Evolutionary conservation across 1,284 basidiomycete genomes (phyloP).

Genomic region (Fomitopsis betulina): DNA sequence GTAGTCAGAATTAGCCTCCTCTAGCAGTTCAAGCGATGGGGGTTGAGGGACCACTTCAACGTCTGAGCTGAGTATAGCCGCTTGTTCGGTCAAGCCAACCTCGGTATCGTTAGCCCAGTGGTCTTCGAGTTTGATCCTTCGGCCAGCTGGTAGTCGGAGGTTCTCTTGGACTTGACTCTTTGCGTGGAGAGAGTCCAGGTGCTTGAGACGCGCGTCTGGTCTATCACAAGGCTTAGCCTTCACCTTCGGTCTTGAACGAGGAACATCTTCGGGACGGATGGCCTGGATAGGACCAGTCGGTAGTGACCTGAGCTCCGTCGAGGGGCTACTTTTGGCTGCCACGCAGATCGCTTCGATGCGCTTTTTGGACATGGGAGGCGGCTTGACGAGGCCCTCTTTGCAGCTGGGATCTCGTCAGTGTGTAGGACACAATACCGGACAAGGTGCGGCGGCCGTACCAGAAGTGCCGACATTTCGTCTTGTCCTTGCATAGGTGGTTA

Average conservation of each 20-base stretch:
- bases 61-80: conserved; percentile 42
- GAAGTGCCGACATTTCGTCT: conserved; percentile 64
- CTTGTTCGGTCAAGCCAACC: conserved; percentile 6
- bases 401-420: conserved; percentile 43
- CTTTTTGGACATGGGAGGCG: conserved; percentile 37
- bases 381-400: conserved; percentile 59
- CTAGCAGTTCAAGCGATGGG: conserved; percentile 7
- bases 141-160: conserved; percentile 36
- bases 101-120: background rate
- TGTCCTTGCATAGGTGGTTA: conserved; percentile 78
- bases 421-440: background rate
- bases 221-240: conserved; percentile 15
- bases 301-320: background rate
- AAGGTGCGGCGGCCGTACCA: conserved; percentile 43
- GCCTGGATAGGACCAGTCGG: background rate
- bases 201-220: conserved; percentile 30
- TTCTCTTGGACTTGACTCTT: conserved; percentile 37
- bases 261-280: conserved; percentile 1
- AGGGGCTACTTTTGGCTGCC: conserved; percentile 1
- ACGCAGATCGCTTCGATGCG: conserved; percentile 17
- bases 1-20: conserved; percentile 19
- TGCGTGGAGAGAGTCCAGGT: conserved; percentile 43
- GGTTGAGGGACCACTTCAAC: conserved; percentile 40
- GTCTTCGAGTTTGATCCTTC: conserved; percentile 42
- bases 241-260: conserved; percentile 13